Base-by-base conservation (phyloP, 2,329 filamentous ascomycete genomes). In the Mycosphaerella arachidis region DNA sequence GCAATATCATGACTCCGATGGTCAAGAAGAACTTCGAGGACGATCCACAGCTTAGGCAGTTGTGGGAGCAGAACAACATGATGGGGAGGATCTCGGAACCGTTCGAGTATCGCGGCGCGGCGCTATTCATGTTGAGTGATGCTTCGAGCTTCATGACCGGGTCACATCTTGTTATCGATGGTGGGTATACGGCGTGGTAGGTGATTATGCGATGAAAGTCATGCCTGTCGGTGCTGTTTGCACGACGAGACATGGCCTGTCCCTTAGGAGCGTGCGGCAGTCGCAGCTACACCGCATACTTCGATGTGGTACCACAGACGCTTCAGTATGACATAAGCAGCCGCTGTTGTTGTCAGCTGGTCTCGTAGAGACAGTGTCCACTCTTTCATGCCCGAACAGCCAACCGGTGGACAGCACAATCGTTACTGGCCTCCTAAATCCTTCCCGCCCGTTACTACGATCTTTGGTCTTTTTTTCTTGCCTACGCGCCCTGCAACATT, bases 1-100 rank as follows among this genome's bases (percentile, higher is more conserved):
- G 73, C 4, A 70, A 74, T 51, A 73, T 74, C 58, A 53, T 72
- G 35, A 75, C 73, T 5, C 71, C 72, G 67, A 74, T 74, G 73
- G 70, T 73, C 12, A 43, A 58, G 37, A 67, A 70, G 55, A 69
- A 73, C 56, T 71, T 74, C 59, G 56, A 66, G 5, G 68, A 72
- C 33, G 65, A 69, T 29, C 70, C 70, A 20, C 57, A 62, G 4
- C 63, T 74, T 35, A 62, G 66, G 46, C 59, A 63, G 46, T 65
- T 61, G n/a, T 73, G 71, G 71, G 70, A 70, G 60, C 56, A 56
- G 4, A 63, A 64, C 20, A 74, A 74, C 51, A 72, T 74, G 72
- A 54, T 74, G 54, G 70, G 70, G 1, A 59, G 72, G 9, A 60
- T 74, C 16, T 68, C 67, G 1, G 58, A 61, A 12, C 66, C 70